These are phyloP conservation scores for Panicum miliaceum DNA, from an alignment of 176 grass and related monocot genomes.

Conservation along the genomic window DNA sequence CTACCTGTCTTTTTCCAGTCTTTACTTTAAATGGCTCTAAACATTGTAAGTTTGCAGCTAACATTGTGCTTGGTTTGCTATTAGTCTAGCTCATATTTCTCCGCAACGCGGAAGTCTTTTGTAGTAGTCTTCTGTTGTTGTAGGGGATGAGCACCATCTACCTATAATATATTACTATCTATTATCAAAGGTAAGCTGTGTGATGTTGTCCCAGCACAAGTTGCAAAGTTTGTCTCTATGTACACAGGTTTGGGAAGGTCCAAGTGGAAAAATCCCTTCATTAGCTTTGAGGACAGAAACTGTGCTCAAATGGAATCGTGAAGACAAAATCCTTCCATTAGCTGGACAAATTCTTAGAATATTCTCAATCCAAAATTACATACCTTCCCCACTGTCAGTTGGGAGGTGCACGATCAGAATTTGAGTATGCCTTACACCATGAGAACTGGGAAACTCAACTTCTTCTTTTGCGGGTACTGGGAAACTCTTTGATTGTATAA, in stretches of 20 bases:
- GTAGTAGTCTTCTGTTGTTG: background rate
- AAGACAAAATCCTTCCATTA: too few relatives aligned
- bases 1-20: constrained; percentile 18
- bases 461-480: too few relatives aligned
- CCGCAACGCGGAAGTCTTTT: background rate
- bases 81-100: background rate
- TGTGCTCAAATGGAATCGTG: too few relatives aligned
- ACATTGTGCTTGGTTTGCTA: constrained; percentile 15
- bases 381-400: too few relatives aligned
- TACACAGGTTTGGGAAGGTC: background rate
- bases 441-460: too few relatives aligned
- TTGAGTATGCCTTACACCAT: too few relatives aligned
- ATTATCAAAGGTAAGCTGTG: background rate
- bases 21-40: constrained; percentile 19
- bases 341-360: too few relatives aligned
- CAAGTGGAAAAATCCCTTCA: too few relatives aligned
- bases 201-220: background rate
- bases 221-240: background rate
- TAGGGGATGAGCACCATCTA: background rate
- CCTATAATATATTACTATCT: background rate
- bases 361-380: too few relatives aligned
- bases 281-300: too few relatives aligned
- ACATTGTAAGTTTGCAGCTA: constrained; percentile 3
- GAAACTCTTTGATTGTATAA: too few relatives aligned
- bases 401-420: too few relatives aligned